These are phyloP conservation scores for Pugionium dolabratum DNA, from an alignment of 345 rosid genomes.

Conservation along the genomic window DNA sequence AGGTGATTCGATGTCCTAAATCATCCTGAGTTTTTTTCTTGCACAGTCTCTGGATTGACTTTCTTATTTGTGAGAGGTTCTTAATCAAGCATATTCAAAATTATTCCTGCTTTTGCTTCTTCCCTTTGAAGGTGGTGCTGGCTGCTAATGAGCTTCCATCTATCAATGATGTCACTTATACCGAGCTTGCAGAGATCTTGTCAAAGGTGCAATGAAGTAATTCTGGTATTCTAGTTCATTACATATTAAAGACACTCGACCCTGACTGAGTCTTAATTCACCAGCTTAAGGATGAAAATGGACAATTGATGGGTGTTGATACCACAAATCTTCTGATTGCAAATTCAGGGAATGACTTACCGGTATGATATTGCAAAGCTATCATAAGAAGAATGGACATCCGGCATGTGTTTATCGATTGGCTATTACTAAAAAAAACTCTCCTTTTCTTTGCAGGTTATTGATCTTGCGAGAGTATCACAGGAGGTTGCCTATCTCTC, in stretches of 20 bases:
- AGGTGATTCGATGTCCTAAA: slow-evolving; percentile 46
- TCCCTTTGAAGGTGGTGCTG: slow-evolving; percentile 70
- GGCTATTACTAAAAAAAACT: not conserved
- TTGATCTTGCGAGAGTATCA: slow-evolving; percentile 88
- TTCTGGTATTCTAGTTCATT: not conserved
- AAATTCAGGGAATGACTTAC: slow-evolving; percentile 95
- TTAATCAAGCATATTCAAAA: not conserved
- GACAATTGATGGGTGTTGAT: slow-evolving; percentile 79
- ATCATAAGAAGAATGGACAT: not conserved
- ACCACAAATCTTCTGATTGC: slow-evolving; percentile 78
- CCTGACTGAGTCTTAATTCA: slow-evolving; percentile 37
- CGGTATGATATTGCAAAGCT: slow-evolving; percentile 56
- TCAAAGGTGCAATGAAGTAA: slow-evolving; percentile 59
- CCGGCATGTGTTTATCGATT: not conserved
- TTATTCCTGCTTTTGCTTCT: not conserved
- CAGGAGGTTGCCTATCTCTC: slow-evolving; percentile 87
- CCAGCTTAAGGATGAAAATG: slow-evolving; percentile 89
- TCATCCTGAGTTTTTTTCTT: not conserved
- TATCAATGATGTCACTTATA: slow-evolving; percentile 89
- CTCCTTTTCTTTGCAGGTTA: slow-evolving; percentile 56
- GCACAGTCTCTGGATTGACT: not conserved
- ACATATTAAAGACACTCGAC: slow-evolving; percentile 14
- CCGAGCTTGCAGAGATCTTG: slow-evolving; percentile 77
- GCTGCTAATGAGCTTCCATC: slow-evolving; percentile 99
- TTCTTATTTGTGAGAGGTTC: not conserved